Conservation (phyloP, 306 rosid species). For the Cicer cuneatum region DNA sequence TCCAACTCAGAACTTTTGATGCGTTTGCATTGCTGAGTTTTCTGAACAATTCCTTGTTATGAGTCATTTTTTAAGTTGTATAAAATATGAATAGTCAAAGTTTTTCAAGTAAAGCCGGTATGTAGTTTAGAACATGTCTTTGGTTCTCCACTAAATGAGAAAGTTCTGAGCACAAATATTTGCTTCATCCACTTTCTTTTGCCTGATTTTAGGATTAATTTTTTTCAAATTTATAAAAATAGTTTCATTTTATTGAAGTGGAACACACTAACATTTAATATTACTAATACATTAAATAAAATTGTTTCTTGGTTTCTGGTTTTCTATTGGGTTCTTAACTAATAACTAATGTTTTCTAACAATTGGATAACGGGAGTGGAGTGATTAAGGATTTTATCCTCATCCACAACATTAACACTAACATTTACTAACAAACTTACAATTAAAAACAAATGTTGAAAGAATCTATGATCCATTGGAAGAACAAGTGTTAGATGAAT, state of each 20-base stretch:
- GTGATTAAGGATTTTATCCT: no score
- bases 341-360: not conserved
- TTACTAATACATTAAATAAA: not conserved
- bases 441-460: no score
- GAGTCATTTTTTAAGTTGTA: slow-evolving; percentile 1
- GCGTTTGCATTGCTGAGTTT: no score
- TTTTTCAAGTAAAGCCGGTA: not conserved
- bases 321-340: no score
- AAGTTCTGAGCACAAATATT: not conserved
- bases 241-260: no score
- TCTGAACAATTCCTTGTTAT: no score
- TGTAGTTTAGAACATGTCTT: not conserved
- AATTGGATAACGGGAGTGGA: not conserved
- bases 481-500: no score
- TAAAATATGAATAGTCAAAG: slow-evolving; percentile 9
- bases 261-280: not conserved
- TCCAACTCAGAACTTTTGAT: no score
- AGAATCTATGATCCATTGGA: no score
- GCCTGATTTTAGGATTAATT: not conserved
- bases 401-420: no score
- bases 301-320: not conserved
- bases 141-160: not conserved
- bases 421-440: no score
- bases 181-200: not conserved
- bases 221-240: no score